Conservation (phyloP, 2,329 filamentous ascomycete genomes). For the Thelonectria blattea region DNA sequence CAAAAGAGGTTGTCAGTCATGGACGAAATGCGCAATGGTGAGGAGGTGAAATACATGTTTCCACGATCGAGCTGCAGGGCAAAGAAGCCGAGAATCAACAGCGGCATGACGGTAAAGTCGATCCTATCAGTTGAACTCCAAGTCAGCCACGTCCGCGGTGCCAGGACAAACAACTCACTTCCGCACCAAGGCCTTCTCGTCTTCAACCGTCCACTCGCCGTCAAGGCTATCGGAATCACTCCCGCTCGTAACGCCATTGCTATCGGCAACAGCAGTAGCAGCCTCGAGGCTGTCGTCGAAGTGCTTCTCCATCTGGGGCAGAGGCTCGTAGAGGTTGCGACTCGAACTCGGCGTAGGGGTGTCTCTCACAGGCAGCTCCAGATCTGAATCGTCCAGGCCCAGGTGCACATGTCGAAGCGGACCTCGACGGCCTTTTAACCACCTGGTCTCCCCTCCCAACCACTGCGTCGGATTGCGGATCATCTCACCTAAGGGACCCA, state of each 20-base stretch:
- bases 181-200: conserved; percentile 37
- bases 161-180: conserved; percentile 30
- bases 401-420: neutral
- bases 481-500: neutral
- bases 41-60: conserved; percentile 41
- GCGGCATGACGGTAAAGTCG: conserved; percentile 52
- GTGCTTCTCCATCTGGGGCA: conserved; percentile 26
- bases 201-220: conserved; percentile 37
- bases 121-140: conserved; percentile 42
- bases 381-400: neutral
- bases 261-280: conserved; percentile 12
- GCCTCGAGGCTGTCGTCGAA: conserved; percentile 20
- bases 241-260: conserved; percentile 13
- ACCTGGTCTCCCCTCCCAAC: conserved; percentile 1
- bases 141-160: neutral
- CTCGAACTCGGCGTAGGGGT: neutral
- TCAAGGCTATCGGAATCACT: conserved; percentile 28
- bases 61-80: conserved; percentile 49
- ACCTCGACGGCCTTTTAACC: conserved; percentile 10
- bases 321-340: conserved; percentile 6
- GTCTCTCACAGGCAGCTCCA: conserved; percentile 8
- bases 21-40: neutral
- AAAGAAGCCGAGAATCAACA: conserved; percentile 54
- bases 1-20: neutral
- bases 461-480: conserved; percentile 3